These are phyloP conservation scores for Orbilia quercus DNA, from an alignment of 2,329 filamentous ascomycete genomes.

Conservation along the genomic window DNA sequence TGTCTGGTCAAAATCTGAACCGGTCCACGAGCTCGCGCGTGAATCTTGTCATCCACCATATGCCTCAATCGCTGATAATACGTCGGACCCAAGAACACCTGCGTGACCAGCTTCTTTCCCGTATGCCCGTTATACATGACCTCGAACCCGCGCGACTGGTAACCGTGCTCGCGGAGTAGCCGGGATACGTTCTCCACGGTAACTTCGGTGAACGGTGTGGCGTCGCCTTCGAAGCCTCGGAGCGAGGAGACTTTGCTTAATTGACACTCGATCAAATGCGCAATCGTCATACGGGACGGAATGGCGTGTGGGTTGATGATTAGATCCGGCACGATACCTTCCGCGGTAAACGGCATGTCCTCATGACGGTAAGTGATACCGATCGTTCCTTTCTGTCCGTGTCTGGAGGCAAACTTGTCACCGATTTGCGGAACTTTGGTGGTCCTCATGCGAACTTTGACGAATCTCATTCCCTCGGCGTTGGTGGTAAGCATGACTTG, in stretches of 20 bases:
- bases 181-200: slow-evolving; percentile 93
- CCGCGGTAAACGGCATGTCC: slow-evolving; percentile 96
- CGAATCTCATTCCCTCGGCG: slow-evolving; percentile 90
- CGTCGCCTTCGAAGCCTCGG: slow-evolving; percentile 94
- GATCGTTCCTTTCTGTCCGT: slow-evolving; percentile 99
- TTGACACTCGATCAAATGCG: slow-evolving; percentile 98
- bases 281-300: slow-evolving; percentile 99
- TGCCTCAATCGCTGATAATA: slow-evolving; percentile 99
- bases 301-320: slow-evolving; percentile 99
- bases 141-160: slow-evolving; percentile 96
- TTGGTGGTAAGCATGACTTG: slow-evolving; percentile 94
- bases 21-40: slow-evolving; percentile 95
- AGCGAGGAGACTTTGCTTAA: slow-evolving; percentile 95
- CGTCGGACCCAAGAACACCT: slow-evolving; percentile 96
- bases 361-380: slow-evolving; percentile 98
- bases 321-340: slow-evolving; percentile 86
- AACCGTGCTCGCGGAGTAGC: slow-evolving; percentile 86
- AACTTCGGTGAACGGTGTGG: slow-evolving; percentile 96
- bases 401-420: slow-evolving; percentile 98
- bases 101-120: slow-evolving; percentile 88
- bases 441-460: slow-evolving; percentile 96
- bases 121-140: slow-evolving; percentile 99
- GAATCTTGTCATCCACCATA: slow-evolving; percentile 99
- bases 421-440: slow-evolving; percentile 99
- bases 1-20: slow-evolving; percentile 97